Base-by-base conservation (phyloP, 2,329 filamentous ascomycete genomes). In the Emericellopsis atlantica region DNA sequence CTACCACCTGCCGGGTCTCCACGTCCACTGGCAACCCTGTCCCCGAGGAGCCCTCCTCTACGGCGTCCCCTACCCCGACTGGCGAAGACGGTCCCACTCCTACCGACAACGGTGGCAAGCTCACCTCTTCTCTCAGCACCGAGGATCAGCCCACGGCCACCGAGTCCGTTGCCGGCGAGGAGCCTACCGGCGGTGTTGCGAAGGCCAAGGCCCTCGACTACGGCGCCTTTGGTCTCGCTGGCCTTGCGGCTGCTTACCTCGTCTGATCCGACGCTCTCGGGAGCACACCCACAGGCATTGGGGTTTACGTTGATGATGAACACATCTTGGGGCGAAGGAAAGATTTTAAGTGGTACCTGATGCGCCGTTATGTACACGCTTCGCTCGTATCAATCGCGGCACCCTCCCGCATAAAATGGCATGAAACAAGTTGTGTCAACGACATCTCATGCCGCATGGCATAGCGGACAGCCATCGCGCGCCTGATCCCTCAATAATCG, bases 401-500 rank as follows among this genome's bases (percentile, higher is more conserved):
- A 9, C n/a, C 7, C 32, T 9, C 32, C 32, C n/a, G n/a, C n/a
- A 35, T 21, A 15, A 12, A 10, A 35, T 21, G 32, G 32, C 32
- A 35, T 35, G n/a, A 14, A 35, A 35, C 32, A 11, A 21, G 8
- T 10, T 35, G 9, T 35, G 18, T 35, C 5, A 3, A 15, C 10
- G 32, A 15, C 9, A 4, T 6, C 9, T 35, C 5, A 35, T 8
- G n/a, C n/a, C n/a, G 32, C 46, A 40, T 57, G 53, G 51, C 78
- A 82, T 15, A 80, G 64, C 0, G 78, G 75, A 60, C 81, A 85
- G 0, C 80, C 81, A 8, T 69, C 72, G 36, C 69, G 64, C 31
- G 90, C 70, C 45, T 76, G 76, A 51, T 89, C 83, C 49, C 79
- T 72, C 44, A 95, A 61, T 41, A 95, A 57, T 47, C 87, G 74